Percentiles rank a stretch among this genome's conserved stretches.
These are phyloP conservation scores for Moelleriella libera DNA, from an alignment of 2,329 filamentous ascomycete genomes.

Conservation along the genomic window DNA sequence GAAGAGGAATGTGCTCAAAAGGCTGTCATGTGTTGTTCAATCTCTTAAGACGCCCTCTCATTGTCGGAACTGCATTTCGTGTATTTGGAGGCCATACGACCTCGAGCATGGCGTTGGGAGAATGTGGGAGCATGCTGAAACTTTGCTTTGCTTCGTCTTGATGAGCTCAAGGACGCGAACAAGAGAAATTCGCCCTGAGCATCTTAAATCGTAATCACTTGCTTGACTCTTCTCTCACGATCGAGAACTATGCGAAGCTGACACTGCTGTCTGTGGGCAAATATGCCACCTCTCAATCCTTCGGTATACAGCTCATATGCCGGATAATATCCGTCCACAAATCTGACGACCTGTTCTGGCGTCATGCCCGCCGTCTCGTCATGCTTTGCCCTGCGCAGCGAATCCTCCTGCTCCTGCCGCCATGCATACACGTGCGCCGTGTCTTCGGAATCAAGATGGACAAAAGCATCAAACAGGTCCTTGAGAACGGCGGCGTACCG, in stretches of 20 bases:
- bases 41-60: not conserved
- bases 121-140: not conserved
- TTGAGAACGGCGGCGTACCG: conserved; percentile 32
- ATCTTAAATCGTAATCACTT: not conserved
- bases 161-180: too few relatives aligned
- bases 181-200: not conserved
- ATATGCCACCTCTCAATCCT: conserved; percentile 41
- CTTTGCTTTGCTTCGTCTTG: not conserved
- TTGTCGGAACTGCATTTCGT: not conserved
- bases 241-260: conserved; percentile 51
- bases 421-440: conserved; percentile 68
- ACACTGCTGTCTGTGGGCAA: conserved; percentile 28
- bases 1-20: too few relatives aligned
- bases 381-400: conserved; percentile 50
- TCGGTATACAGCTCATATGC: conserved; percentile 58
- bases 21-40: too few relatives aligned
- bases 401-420: conserved; percentile 68
- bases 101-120: not conserved
- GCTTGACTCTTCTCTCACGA: conserved; percentile 7
- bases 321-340: conserved; percentile 57
- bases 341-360: conserved; percentile 61
- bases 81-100: not conserved
- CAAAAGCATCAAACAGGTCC: conserved; percentile 35
- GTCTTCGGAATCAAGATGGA: conserved; percentile 56
- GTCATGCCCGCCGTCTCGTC: conserved; percentile 54